A percentile compares a stretch with the other conserved stretches of the same genome.
Evolutionary conservation across 345 rosid genomes (phyloP).

Genomic region (Hibiscus tridactylites): DNA sequence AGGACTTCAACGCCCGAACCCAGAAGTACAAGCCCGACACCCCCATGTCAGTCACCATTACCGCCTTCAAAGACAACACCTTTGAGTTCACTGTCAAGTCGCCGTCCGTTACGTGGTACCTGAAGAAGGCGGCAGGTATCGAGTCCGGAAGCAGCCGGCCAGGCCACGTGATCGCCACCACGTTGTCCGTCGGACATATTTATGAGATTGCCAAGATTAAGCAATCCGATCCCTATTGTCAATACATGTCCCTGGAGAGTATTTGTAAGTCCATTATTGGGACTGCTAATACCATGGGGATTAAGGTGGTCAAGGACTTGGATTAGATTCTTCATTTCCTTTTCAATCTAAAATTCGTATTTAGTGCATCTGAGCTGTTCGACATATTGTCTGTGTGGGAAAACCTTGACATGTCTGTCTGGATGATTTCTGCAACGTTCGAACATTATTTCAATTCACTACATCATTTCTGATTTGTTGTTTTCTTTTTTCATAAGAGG

Average conservation of each 20-base stretch:
- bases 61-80: slow-evolving; percentile 85
- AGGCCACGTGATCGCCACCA: slow-evolving; percentile 63
- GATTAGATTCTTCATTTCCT: slow-evolving; percentile 24
- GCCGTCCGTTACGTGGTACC: slow-evolving; percentile 74
- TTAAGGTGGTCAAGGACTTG: slow-evolving; percentile 69
- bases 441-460: background rate
- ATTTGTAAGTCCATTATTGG: slow-evolving; percentile 77
- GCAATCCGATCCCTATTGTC: slow-evolving; percentile 87
- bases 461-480: background rate
- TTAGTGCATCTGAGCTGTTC: background rate
- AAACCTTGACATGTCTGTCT: background rate
- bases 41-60: slow-evolving; percentile 79
- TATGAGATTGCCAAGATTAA: slow-evolving; percentile 93
- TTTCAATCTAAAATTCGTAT: background rate
- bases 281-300: slow-evolving; percentile 81
- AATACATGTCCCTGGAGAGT: slow-evolving; percentile 71
- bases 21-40: slow-evolving; percentile 90
- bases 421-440: background rate
- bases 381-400: background rate
- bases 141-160: slow-evolving; percentile 69
- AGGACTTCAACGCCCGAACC: slow-evolving; percentile 93
- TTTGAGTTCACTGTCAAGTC: slow-evolving; percentile 86
- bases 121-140: slow-evolving; percentile 85
- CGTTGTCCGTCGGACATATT: slow-evolving; percentile 56
- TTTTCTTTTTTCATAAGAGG: no score